Evolutionary conservation across 2,329 filamentous ascomycete genomes (phyloP), one percentile per base, ranked within the genome.

Genomic region (Zasmidium angulare): DNA sequence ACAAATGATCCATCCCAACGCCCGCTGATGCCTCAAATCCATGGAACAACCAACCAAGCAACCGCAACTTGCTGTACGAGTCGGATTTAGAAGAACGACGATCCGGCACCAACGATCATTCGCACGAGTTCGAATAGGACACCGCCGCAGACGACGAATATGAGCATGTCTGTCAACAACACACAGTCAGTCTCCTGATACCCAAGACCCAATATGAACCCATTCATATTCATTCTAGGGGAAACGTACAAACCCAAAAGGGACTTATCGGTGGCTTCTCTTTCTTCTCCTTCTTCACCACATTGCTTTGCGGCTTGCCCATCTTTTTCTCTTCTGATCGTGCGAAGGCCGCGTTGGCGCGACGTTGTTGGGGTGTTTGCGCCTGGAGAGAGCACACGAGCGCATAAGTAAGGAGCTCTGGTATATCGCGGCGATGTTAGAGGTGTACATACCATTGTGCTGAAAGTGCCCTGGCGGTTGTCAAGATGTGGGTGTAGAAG

Each of bases 321-420:
- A 89, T 89, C 73, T 87, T 89, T 61, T 81, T 79, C 73, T 89
- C 86, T 74, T 93, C 87, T 55, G 84, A 82, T 74, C 88, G 88
- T 67, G 83, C 87, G 77, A 91, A 96, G 77, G 89, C 89, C 72
- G 85, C 85, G 80, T 95, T 95, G 64, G 88, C 87, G 72, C 86
- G 86, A 75, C 90, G 88, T 81, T 95, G 91, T 76, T 91, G 85
- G 68, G 88, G 90, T 67, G 90, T 95, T 87, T 93, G 90, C 68
- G 87, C 89, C 89, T 58, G 20, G 9, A 46, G 36, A 17, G 26
- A 43, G 36, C 36, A 43, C 36, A 17, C 36, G 36, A 43, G 47
- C 47, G 20, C 10, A 19, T 43, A 3, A 43, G 36, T 43, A 17
- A 17, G 14, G 6, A 43, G 36, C 36, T 43, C 36, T 19, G n/a